These are phyloP conservation scores for Solanum sitiens DNA, from an alignment of 257 asterid genomes.

Conservation along the genomic window DNA sequence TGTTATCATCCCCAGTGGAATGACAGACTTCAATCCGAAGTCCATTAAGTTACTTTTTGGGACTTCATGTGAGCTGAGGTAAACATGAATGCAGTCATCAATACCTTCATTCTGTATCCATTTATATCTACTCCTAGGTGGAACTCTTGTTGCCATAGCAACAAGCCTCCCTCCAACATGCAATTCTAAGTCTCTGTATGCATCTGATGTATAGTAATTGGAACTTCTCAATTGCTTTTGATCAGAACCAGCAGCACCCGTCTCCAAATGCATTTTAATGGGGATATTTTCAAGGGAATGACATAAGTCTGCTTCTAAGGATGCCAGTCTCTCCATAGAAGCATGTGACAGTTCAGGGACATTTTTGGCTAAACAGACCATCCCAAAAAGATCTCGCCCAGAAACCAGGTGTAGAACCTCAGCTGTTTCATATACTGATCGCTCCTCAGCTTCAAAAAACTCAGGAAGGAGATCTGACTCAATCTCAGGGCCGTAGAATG, in stretches of 20 bases:
- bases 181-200: slow-evolving; percentile 63
- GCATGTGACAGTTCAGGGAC: slow-evolving; percentile 36
- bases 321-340: slow-evolving; percentile 22
- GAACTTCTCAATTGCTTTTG: slow-evolving; percentile 18
- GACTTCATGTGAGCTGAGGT: slow-evolving; percentile 34
- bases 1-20: slow-evolving; percentile 62
- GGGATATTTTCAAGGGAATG: slow-evolving; percentile 14
- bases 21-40: slow-evolving; percentile 27
- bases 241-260: slow-evolving; percentile 9
- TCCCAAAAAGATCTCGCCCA: slow-evolving; percentile 86
- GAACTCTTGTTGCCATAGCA: slow-evolving; percentile 73
- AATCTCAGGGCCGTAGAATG: slow-evolving; percentile 86
- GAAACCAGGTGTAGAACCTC: slow-evolving; percentile 93
- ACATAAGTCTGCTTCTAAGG: slow-evolving; percentile 17
- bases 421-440: slow-evolving; percentile 50
- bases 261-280: slow-evolving; percentile 9
- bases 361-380: slow-evolving; percentile 58
- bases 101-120: slow-evolving; percentile 24
- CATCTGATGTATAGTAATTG: slow-evolving; percentile 33
- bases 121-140: slow-evolving; percentile 24
- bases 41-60: slow-evolving; percentile 9
- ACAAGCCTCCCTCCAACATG: slow-evolving; percentile 67
- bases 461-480: slow-evolving; percentile 80
- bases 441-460: slow-evolving; percentile 88
- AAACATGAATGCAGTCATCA: slow-evolving; percentile 58